Evolutionary conservation across 2,329 filamentous ascomycete species (phyloP).

Genomic region (Neofusicoccum parvum): DNA sequence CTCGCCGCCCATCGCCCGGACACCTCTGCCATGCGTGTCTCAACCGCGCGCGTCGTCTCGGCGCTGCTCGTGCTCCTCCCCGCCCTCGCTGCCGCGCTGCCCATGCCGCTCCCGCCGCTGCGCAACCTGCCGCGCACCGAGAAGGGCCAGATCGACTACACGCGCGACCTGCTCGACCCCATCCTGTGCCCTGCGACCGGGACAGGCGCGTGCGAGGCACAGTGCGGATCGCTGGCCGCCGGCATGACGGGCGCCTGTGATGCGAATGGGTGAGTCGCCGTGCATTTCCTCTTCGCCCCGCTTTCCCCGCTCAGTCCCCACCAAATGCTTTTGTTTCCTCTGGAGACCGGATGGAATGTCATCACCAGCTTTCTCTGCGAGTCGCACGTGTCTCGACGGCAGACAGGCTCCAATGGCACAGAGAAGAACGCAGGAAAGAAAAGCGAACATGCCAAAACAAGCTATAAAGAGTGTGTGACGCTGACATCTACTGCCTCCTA

Average conservation of each 20-base stretch:
- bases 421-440: no score
- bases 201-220: not conserved
- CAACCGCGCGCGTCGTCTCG: not conserved
- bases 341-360: not conserved
- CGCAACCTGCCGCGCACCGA: constrained; percentile 8
- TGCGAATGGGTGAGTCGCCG: not conserved
- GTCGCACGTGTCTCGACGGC: no score
- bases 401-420: not conserved
- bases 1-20: not conserved
- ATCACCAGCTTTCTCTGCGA: no score
- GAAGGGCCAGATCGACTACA: constrained; percentile 16
- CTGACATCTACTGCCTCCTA: not conserved
- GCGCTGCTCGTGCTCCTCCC: not conserved
- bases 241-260: not conserved
- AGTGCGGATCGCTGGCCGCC: not conserved
- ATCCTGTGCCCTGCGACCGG: constrained; percentile 7
- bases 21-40: not conserved
- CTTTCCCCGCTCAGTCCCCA: no score
- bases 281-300: no score
- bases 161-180: constrained; percentile 10
- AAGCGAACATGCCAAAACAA: no score
- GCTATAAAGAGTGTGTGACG: not conserved
- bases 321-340: not conserved
- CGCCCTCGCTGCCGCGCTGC: not conserved
- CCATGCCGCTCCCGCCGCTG: not conserved